Evolutionary conservation across 2,329 filamentous ascomycete genomes (phyloP).

Genomic region (Orbilia brochopaga): DNA sequence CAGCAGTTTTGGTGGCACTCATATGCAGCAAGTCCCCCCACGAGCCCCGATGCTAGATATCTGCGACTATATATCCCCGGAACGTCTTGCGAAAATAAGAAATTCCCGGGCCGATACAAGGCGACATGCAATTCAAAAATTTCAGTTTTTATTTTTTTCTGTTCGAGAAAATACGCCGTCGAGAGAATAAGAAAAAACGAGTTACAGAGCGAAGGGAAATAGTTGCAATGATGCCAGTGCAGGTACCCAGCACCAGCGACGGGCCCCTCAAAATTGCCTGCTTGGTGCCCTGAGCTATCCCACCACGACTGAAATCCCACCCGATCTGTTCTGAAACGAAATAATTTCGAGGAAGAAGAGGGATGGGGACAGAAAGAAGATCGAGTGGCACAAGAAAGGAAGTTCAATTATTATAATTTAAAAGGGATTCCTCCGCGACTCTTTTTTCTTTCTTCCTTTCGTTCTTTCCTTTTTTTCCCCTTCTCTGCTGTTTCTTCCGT

Average conservation of each 20-base stretch:
- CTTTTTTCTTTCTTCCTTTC: slow-evolving; percentile 12
- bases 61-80: slow-evolving; percentile 9
- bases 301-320: slow-evolving; percentile 31
- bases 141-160: background rate
- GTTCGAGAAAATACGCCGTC: background rate
- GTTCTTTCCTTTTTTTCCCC: background rate
- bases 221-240: no score
- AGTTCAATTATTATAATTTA: slow-evolving; percentile 49
- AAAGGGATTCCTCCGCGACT: slow-evolving; percentile 23
- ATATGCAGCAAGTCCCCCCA: background rate
- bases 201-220: slow-evolving; percentile 14
- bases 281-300: slow-evolving; percentile 40
- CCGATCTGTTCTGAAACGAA: slow-evolving; percentile 44
- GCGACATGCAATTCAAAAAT: background rate
- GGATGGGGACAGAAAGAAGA: slow-evolving; percentile 30
- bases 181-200: slow-evolving; percentile 19
- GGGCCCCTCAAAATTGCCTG: slow-evolving; percentile 20
- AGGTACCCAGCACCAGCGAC: slow-evolving; percentile 9
- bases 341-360: slow-evolving; percentile 26
- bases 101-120: no score
- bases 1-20: no score
- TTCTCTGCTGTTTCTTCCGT: background rate
- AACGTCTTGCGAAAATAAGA: background rate
- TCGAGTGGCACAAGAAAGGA: slow-evolving; percentile 51
- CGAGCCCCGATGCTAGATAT: background rate